These are phyloP conservation scores for Madurella fahalii DNA, from an alignment of 2,329 filamentous ascomycete species.

Conservation along the genomic window DNA sequence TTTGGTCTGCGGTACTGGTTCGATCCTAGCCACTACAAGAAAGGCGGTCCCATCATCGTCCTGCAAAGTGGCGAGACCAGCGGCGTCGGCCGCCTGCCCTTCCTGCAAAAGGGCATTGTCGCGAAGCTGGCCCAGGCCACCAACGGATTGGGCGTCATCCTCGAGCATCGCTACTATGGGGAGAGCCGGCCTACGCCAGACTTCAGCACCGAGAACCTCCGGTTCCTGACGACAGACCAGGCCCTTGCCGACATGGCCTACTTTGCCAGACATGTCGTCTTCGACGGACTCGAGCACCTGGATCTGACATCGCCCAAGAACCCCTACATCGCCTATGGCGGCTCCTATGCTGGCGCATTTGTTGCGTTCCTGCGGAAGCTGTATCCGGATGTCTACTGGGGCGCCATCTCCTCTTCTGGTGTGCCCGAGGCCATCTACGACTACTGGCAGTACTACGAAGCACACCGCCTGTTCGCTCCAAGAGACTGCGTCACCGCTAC, in stretches of 20 bases:
- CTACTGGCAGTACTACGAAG: slow-evolving; percentile 62
- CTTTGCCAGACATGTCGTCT: slow-evolving; percentile 70
- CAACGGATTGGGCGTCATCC: slow-evolving; percentile 69
- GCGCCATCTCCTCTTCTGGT: slow-evolving; percentile 73
- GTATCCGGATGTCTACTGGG: slow-evolving; percentile 77
- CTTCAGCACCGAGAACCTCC: slow-evolving; percentile 63
- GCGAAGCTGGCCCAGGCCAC: slow-evolving; percentile 66
- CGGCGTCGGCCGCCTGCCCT: slow-evolving; percentile 60
- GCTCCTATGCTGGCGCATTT: slow-evolving; percentile 78
- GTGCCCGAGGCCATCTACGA: slow-evolving; percentile 75
- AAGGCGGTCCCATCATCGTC: slow-evolving; percentile 77
- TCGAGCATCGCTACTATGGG: slow-evolving; percentile 88
- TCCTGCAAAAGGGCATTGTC: slow-evolving; percentile 73
- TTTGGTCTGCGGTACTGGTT: slow-evolving; percentile 82
- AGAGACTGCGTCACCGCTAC: slow-evolving; percentile 61
- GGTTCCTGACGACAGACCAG: slow-evolving; percentile 81
- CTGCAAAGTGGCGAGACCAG: slow-evolving; percentile 68
- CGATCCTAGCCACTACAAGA: slow-evolving; percentile 68
- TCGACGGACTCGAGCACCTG: slow-evolving; percentile 63
- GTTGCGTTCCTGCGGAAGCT: slow-evolving; percentile 70
- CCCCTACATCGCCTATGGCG: slow-evolving; percentile 76
- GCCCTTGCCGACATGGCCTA: slow-evolving; percentile 76
- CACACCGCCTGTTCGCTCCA: slow-evolving; percentile 46
- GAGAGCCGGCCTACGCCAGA: slow-evolving; percentile 65
- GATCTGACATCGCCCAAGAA: slow-evolving; percentile 62